These are phyloP conservation scores for Tetrastigma voinierianum DNA, from an alignment of 164 flowering plant genomes.

Conservation along the genomic window DNA sequence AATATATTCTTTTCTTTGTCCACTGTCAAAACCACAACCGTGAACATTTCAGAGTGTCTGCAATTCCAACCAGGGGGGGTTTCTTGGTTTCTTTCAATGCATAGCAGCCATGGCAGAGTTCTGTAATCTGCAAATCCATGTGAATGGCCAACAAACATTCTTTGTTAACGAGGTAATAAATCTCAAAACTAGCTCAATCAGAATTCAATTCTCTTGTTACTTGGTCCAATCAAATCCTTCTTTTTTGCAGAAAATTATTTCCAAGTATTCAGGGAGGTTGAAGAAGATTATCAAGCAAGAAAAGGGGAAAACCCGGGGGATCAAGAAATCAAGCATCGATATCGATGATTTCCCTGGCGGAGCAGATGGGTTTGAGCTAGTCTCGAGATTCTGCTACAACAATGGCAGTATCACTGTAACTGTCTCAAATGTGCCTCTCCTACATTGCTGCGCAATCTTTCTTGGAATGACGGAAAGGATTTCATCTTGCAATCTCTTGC, in stretches of 20 bases:
- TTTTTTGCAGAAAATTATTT: conserved; percentile 55
- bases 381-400: conserved; percentile 74
- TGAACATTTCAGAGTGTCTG: background rate
- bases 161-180: conserved; percentile 60
- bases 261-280: conserved; percentile 50
- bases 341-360: conserved; percentile 74
- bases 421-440: conserved; percentile 53
- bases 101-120: conserved; percentile 37
- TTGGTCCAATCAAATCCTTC: background rate
- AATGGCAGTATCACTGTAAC: conserved; percentile 45
- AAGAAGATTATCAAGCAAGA: conserved; percentile 52
- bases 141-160: conserved; percentile 72
- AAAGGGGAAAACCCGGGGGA: conserved; percentile 37
- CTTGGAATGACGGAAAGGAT: conserved; percentile 63
- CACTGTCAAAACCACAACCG: background rate
- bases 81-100: conserved; percentile 22
- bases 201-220: background rate
- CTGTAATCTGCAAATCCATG: conserved; percentile 54
- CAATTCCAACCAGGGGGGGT: background rate
- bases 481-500: conserved; percentile 48
- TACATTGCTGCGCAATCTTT: conserved; percentile 59
- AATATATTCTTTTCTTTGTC: background rate
- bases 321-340: conserved; percentile 22
- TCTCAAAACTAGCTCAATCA: background rate
- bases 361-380: conserved; percentile 67